phyloP scores from a whole-genome alignment of 2,329 filamentous ascomycete species.

The Diaporthe australafricana region DNA sequence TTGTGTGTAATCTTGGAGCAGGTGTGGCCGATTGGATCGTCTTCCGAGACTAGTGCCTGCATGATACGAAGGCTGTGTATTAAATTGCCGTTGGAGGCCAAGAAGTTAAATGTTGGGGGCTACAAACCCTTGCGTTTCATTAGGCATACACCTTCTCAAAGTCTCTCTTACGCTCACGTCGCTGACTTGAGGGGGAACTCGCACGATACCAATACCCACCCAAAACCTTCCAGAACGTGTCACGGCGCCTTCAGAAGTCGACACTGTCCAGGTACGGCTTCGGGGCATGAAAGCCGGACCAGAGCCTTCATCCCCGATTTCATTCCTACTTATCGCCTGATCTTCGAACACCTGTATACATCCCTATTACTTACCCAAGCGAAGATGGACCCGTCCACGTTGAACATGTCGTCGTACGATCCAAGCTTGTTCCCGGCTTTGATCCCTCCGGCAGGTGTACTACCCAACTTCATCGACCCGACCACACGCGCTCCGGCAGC shows the following conservation, averaged over 20 bases:
- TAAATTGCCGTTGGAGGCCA: neutral
- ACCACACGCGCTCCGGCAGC: slow-evolving; percentile 2
- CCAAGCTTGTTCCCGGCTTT: slow-evolving; percentile 1
- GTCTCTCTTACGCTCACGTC: too few relatives aligned
- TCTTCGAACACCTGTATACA: neutral
- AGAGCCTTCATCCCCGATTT: neutral
- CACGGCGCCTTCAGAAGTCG: neutral
- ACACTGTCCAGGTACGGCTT: neutral
- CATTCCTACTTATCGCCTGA: neutral
- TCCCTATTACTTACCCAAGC: neutral
- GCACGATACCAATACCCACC: neutral
- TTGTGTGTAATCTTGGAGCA: neutral
- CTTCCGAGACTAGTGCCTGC: neutral
- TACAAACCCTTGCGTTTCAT: neutral
- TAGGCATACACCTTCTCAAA: neutral
- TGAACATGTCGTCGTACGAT: neutral
- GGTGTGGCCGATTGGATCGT: neutral
- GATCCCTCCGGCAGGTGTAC: slow-evolving; percentile 14
- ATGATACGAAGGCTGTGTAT: neutral
- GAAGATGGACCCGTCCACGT: neutral
- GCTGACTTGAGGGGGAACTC: too few relatives aligned
- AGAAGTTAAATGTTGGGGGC: neutral
- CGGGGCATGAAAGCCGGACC: neutral
- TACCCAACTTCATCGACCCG: slow-evolving; percentile 12
- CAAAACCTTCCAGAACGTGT: too few relatives aligned